Conservation (phyloP, 2,329 filamentous ascomycete genomes). For the Zymoseptoria pseudotritici region DNA sequence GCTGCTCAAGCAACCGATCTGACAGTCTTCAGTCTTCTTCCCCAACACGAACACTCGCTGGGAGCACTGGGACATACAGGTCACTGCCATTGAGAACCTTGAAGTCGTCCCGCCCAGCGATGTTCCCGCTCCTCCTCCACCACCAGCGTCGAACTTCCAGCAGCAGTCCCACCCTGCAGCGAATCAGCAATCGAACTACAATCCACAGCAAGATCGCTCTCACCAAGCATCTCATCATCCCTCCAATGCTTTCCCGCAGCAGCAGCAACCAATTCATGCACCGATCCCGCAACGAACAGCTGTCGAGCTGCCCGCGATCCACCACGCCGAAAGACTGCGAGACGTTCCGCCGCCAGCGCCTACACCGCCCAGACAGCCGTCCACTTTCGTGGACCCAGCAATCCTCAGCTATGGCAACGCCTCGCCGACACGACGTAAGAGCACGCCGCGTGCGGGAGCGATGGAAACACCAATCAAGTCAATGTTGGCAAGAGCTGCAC, state of each 20-base stretch:
- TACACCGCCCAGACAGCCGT: slow-evolving; percentile 30
- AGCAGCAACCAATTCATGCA: slow-evolving; percentile 1
- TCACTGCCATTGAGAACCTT: slow-evolving; percentile 52
- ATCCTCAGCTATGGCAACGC: slow-evolving; percentile 60
- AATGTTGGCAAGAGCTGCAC: slow-evolving; percentile 28
- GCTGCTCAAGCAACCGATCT: slow-evolving; percentile 10
- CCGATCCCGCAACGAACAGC: slow-evolving; percentile 14
- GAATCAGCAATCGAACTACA: not conserved
- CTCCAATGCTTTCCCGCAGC: slow-evolving; percentile 2
- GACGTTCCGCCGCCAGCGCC: slow-evolving; percentile 13
- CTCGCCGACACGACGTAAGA: slow-evolving; percentile 22
- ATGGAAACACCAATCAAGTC: slow-evolving; percentile 40
- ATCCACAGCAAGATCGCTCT: slow-evolving; percentile 1
- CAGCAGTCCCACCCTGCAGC: not conserved
- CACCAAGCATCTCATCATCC: not conserved
- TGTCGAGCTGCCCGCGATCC: slow-evolving; percentile 18
- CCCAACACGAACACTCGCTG: slow-evolving; percentile 47
- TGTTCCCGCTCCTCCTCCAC: slow-evolving; percentile 6
- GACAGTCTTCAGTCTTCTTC: slow-evolving; percentile 42
- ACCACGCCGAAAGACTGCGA: slow-evolving; percentile 11
- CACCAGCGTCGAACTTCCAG: slow-evolving; percentile 1
- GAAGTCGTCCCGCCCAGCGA: slow-evolving; percentile 36
- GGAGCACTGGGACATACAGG: slow-evolving; percentile 49
- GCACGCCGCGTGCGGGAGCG: slow-evolving; percentile 15
- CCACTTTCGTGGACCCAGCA: slow-evolving; percentile 67